Conservation (phyloP, 495 filamentous ascomycete genomes). For the Coniosporium apollinis region DNA sequence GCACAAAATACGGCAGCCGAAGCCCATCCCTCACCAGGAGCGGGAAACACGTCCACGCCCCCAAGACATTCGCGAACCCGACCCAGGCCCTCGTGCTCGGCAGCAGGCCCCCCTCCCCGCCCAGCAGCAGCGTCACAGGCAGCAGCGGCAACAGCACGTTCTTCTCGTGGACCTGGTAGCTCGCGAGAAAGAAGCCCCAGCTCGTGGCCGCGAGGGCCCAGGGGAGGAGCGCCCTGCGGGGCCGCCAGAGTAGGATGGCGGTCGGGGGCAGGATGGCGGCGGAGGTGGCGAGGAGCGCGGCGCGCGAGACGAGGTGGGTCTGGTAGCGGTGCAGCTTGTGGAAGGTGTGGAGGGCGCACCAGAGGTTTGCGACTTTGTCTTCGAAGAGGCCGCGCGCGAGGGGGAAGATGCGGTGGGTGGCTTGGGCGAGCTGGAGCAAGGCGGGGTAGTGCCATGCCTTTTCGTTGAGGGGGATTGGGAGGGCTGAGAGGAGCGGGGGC, state of each 20-base stretch:
- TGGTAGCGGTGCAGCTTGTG: constrained; percentile 58
- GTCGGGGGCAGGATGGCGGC: constrained; percentile 62
- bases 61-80: constrained; percentile 80
- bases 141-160: constrained; percentile 80
- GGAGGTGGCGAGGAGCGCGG: constrained; percentile 58
- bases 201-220: constrained; percentile 63
- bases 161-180: constrained; percentile 97
- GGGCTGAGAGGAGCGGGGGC: constrained; percentile 33
- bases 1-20: constrained; percentile 63
- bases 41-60: constrained; percentile 87
- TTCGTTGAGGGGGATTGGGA: constrained; percentile 43
- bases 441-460: constrained; percentile 51
- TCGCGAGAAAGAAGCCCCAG: constrained; percentile 95
- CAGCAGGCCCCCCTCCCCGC: constrained; percentile 54
- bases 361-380: constrained; percentile 96
- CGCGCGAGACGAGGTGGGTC: constrained; percentile 49
- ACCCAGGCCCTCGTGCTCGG: constrained; percentile 73
- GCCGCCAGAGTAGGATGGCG: constrained; percentile 59
- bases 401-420: constrained; percentile 79
- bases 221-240: constrained; percentile 58
- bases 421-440: constrained; percentile 61
- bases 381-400: constrained; percentile 91
- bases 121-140: constrained; percentile 77
- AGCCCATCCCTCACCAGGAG: constrained; percentile 73
- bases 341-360: constrained; percentile 80